phyloP scores from a whole-genome alignment of 2,329 filamentous ascomycete genomes.

The Ophiostoma sp. region DNA sequence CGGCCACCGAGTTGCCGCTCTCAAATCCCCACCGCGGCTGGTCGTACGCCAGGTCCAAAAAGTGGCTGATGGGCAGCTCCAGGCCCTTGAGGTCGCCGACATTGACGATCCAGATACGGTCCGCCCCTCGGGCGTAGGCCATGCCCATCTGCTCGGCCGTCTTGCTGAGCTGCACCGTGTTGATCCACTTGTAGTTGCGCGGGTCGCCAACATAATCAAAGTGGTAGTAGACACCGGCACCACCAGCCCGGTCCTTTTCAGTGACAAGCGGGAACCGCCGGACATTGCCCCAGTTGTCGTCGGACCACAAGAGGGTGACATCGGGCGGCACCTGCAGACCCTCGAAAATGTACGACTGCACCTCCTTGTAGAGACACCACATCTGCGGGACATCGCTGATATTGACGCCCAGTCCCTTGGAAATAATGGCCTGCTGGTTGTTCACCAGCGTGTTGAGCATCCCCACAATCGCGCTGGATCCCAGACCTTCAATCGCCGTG shows the following conservation, averaged over 20 bases:
- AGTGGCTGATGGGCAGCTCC: slow-evolving; percentile 66
- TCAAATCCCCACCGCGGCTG: slow-evolving; percentile 54
- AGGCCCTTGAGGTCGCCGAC: slow-evolving; percentile 66
- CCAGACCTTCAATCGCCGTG: slow-evolving; percentile 57
- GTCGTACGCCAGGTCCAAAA: slow-evolving; percentile 68
- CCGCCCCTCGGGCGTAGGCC: slow-evolving; percentile 58
- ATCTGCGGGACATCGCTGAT: slow-evolving; percentile 61
- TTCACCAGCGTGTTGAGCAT: slow-evolving; percentile 62
- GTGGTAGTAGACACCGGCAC: slow-evolving; percentile 67
- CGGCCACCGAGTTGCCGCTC: slow-evolving; percentile 44
- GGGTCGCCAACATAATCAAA: slow-evolving; percentile 54
- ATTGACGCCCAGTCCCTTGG: slow-evolving; percentile 53
- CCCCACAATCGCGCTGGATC: slow-evolving; percentile 55
- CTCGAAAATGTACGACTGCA: slow-evolving; percentile 66
- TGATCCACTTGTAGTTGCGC: slow-evolving; percentile 60
- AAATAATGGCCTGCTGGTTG: slow-evolving; percentile 60
- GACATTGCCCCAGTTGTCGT: slow-evolving; percentile 70
- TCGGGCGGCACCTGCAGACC: slow-evolving; percentile 65
- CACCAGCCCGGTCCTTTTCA: slow-evolving; percentile 60
- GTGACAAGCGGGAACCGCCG: slow-evolving; percentile 60
- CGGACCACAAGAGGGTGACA: slow-evolving; percentile 67
- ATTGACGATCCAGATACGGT: slow-evolving; percentile 66
- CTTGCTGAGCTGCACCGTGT: slow-evolving; percentile 63
- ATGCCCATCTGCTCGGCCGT: slow-evolving; percentile 62
- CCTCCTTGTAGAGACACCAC: slow-evolving; percentile 75